Conservation (phyloP, 1,284 basidiomycete species). For the Cryptococcus sp. region DNA sequence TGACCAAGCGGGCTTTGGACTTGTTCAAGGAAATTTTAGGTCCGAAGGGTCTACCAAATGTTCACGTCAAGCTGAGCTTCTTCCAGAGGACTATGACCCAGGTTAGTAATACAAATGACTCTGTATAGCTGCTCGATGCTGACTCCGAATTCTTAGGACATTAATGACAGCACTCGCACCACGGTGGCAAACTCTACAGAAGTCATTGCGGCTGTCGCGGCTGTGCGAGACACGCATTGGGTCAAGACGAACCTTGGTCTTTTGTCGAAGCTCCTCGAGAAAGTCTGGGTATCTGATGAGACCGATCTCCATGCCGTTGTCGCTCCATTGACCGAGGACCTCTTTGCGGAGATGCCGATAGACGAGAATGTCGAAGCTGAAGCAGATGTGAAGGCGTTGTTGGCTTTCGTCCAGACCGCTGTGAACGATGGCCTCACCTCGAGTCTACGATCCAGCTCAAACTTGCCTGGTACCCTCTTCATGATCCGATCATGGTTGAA, state of each 20-base stretch:
- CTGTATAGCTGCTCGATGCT: slow-evolving; percentile 4
- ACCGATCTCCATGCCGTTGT: slow-evolving; percentile 73
- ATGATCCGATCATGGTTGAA: slow-evolving; percentile 89
- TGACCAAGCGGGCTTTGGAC: slow-evolving; percentile 74
- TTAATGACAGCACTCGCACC: slow-evolving; percentile 67
- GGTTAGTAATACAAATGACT: slow-evolving; percentile 56
- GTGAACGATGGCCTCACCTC: slow-evolving; percentile 68
- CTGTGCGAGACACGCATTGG: slow-evolving; percentile 85
- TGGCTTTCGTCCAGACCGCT: slow-evolving; percentile 71
- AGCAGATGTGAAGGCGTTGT: slow-evolving; percentile 72
- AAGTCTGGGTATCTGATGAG: slow-evolving; percentile 80
- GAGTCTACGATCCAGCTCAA: slow-evolving; percentile 39
- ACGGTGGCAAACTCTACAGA: slow-evolving; percentile 82
- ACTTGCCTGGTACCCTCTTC: slow-evolving; percentile 74
- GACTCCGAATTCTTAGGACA: slow-evolving; percentile 58
- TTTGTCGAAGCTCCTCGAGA: slow-evolving; percentile 87
- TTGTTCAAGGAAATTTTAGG: slow-evolving; percentile 81
- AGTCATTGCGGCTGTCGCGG: slow-evolving; percentile 78
- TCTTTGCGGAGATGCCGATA: slow-evolving; percentile 79
- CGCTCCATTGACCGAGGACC: slow-evolving; percentile 80
- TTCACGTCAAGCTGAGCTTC: slow-evolving; percentile 86
- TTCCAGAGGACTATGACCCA: slow-evolving; percentile 80
- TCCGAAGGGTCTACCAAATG: slow-evolving; percentile 86
- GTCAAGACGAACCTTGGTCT: slow-evolving; percentile 71
- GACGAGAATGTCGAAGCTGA: slow-evolving; percentile 73